A percentile compares a stretch with the other conserved stretches of the same genome.
Conservation (phyloP, 1,139 yeast genomes). For the Sugiyamaella neomexicana region DNA sequence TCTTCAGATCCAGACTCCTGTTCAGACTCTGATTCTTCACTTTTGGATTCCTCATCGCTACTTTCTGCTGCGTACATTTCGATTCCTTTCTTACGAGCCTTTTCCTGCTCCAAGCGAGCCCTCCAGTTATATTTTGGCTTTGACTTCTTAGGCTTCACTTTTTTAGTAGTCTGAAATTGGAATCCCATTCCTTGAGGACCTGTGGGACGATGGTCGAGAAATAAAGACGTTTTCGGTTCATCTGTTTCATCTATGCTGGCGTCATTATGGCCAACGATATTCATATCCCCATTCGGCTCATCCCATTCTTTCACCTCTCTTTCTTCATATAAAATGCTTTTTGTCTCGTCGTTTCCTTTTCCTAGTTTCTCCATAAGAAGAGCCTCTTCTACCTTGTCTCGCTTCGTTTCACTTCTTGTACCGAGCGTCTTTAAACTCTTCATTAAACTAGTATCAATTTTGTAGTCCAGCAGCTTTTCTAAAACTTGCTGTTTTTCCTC, state of each 20-base stretch:
- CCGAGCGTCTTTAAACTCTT: constrained; percentile 78
- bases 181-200: constrained; percentile 59
- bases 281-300: constrained; percentile 40
- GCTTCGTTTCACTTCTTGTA: constrained; percentile 68
- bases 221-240: constrained; percentile 47
- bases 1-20: constrained; percentile 18
- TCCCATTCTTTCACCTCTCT: constrained; percentile 67
- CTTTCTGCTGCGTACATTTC: constrained; percentile 33
- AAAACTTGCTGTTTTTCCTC: constrained; percentile 82
- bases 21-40: constrained; percentile 27
- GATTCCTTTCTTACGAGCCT: constrained; percentile 38
- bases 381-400: constrained; percentile 74
- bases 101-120: constrained; percentile 51
- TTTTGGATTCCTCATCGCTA: constrained; percentile 27
- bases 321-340: constrained; percentile 67
- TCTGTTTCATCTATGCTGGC: constrained; percentile 29
- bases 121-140: constrained; percentile 60
- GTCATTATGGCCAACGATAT: constrained; percentile 1
- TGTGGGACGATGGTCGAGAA: constrained; percentile 71
- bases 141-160: constrained; percentile 46
- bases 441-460: constrained; percentile 64
- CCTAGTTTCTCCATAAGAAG: constrained; percentile 72
- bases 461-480: constrained; percentile 65
- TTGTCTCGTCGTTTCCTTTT: constrained; percentile 62
- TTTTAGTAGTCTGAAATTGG: constrained; percentile 61